Base-by-base conservation (phyloP, 805 yeast species). In the Maudiozyma barnettii region DNA sequence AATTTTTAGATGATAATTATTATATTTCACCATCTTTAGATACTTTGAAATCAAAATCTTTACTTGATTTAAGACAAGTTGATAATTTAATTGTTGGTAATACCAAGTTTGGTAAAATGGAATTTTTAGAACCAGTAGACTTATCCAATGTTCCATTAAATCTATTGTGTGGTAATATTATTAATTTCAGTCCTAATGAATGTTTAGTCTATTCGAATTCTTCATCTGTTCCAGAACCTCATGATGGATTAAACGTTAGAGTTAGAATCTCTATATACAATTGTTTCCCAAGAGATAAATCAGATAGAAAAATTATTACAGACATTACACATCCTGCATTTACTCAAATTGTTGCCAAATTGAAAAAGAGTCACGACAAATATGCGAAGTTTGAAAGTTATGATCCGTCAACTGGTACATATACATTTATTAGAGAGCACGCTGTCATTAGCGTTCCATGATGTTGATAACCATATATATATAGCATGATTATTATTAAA, bases 191-290 rank as follows among this genome's bases (percentile, higher is more conserved):
- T 30, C 70, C 75, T 30, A 78, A 77, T 55, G 68, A 78, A 13
- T 81, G 85, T 63, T 69, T 76, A 1, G 75, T 88, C 1, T 91
- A 89, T 65, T 95, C 95, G 0, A 81, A 82, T 47, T 51, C 58
- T 1, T 77, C 75, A 19, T 64, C 63, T 19, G 77, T 74, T 54
- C 95, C 95, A 10, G 66, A 70, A 40, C 59, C 64, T 26, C 96
- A 96, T 5, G 85, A 85, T 56, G 98, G 96, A 0, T 72, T 93
- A 50, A 91, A 91, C 59, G 73, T 85, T 30, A 81, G 84, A 5
- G 84, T 85, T 7, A 75, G 75, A 50, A 77, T 89, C 40, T 78
- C 91, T 2, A 65, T 89, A 45, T 86, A 83, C 55, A 81, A 83
- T 13, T 85, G 95, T 60, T 90, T 77, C 66, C 96, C 97, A 20